Evolutionary conservation across 257 asterid species (phyloP), one percentile per base, ranked within the genome.

Genomic region (Nemophila menziesii): DNA sequence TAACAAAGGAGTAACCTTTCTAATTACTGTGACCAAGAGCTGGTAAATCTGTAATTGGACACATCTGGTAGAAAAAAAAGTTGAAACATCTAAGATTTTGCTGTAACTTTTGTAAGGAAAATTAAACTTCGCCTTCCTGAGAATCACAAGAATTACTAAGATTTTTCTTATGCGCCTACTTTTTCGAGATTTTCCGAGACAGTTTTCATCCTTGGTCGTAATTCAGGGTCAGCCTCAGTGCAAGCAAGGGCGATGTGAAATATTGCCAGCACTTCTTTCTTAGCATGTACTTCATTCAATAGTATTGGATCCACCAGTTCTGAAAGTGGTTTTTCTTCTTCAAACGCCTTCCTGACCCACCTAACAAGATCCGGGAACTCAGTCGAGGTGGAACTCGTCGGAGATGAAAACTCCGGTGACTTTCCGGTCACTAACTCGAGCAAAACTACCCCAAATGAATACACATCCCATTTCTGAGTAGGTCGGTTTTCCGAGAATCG

Each of bases 391-490:
- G 92, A 73, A 49, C 76, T 71, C 0, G 83, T 57, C 0, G 87
- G 82, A 21, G 89, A 58, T 0, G 89, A 71, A n/a, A 74, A 56
- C 50, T 84, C 97, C 0, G 92, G 84, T 10, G 95, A 69, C 51
- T 89, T 89, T 11, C 97, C 97, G 0, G 95, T 89, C 10, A 89
- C 57, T 66, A 89, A 15, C 60, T 89, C 97, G 1, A 89, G 86
- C 36, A 89, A 38, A 20, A 89, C 77, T 12, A 89, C 92, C 16
- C 97, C 97, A 20, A 84, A 84, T 0, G 97, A 89, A 63, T 80
- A 84, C 22, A 80, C 82, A 20, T 89, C 97, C 97, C 97, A 89
- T 63, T 89, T 89, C 51, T 89, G 97, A 29, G 93, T 80, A 2
- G 97, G 94, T 16, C 84, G 62, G 33, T 49, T 64, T 13, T 75